Conservation (phyloP, 805 yeast species). For the Metschnikowia kunwiensis region DNA sequence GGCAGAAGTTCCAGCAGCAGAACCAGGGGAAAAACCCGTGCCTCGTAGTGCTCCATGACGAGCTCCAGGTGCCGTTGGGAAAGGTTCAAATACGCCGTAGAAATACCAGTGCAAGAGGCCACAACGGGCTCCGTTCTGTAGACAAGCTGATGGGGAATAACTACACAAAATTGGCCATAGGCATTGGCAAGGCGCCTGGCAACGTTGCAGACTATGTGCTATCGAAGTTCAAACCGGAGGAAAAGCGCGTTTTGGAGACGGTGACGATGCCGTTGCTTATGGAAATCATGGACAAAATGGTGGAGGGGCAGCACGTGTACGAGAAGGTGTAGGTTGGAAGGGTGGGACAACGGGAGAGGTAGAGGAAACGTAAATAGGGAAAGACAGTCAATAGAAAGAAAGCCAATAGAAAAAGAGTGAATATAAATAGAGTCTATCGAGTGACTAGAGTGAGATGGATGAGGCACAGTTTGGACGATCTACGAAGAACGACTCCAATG, state of each 20-base stretch:
- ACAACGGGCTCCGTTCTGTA: conserved; percentile 74
- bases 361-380: too few relatives aligned
- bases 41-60: conserved; percentile 75
- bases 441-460: too few relatives aligned
- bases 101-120: conserved; percentile 70
- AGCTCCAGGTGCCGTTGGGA: conserved; percentile 65
- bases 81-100: conserved; percentile 58
- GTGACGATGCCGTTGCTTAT: conserved; percentile 42
- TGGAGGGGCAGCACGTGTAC: conserved; percentile 13
- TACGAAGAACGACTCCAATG: too few relatives aligned
- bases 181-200: conserved; percentile 68
- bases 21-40: conserved; percentile 20
- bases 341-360: too few relatives aligned
- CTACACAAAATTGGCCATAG: conserved; percentile 68
- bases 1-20: conserved; percentile 33
- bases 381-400: too few relatives aligned
- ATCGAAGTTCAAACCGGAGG: conserved; percentile 46
- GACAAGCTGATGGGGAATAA: conserved; percentile 44
- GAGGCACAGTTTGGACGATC: too few relatives aligned
- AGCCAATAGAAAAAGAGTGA: too few relatives aligned
- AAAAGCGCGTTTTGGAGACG: conserved; percentile 38
- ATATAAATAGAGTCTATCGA: too few relatives aligned
- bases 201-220: conserved; percentile 66
- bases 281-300: conserved; percentile 35
- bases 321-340: conserved; percentile 9